Percentiles rank a stretch among this genome's conserved stretches.
phyloP scores from a whole-genome alignment of 2,329 filamentous ascomycete species.

The Hysterium pulicare region DNA sequence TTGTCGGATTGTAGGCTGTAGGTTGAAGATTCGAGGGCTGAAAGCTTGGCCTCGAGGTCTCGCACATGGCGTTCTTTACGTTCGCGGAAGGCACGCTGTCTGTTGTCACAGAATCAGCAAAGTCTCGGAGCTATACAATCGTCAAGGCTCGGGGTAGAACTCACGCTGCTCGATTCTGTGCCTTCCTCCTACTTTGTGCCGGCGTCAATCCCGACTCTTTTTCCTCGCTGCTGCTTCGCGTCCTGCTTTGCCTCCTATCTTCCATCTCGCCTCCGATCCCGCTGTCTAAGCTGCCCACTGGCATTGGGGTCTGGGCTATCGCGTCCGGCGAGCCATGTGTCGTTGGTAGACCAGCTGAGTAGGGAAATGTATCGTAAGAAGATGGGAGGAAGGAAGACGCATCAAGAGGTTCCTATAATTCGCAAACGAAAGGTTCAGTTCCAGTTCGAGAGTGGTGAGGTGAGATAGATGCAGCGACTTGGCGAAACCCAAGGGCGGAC shows the following conservation, averaged over 20 bases:
- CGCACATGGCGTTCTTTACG: constrained; percentile 93
- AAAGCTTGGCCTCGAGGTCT: constrained; percentile 84
- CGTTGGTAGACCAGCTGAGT: constrained; percentile 20
- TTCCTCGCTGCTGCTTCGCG: constrained; percentile 46
- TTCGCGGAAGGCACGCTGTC: constrained; percentile 93
- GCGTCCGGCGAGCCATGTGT: constrained; percentile 32
- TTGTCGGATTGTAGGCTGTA: constrained; percentile 75
- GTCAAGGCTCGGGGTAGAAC: constrained; percentile 24
- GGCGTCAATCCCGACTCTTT: constrained; percentile 44
- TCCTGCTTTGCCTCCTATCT: constrained; percentile 25
- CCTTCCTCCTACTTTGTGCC: constrained; percentile 59
- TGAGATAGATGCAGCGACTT: background rate
- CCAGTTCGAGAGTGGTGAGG: constrained; percentile 1
- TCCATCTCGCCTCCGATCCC: constrained; percentile 41
- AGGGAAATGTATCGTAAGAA: constrained; percentile 28
- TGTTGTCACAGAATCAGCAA: constrained; percentile 44
- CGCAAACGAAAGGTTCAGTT: too few species aligned
- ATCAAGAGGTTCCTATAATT: constrained; percentile 46
- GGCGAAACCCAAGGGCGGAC: too few species aligned
- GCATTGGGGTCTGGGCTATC: constrained; percentile 26
- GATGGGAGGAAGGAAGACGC: constrained; percentile 25
- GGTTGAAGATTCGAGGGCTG: constrained; percentile 69
- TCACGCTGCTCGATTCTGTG: constrained; percentile 71
- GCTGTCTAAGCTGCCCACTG: constrained; percentile 42
- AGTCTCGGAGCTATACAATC: too few species aligned